Base-by-base conservation (phyloP, 2,329 filamentous ascomycete genomes). In the Bretziella fagacearum region DNA sequence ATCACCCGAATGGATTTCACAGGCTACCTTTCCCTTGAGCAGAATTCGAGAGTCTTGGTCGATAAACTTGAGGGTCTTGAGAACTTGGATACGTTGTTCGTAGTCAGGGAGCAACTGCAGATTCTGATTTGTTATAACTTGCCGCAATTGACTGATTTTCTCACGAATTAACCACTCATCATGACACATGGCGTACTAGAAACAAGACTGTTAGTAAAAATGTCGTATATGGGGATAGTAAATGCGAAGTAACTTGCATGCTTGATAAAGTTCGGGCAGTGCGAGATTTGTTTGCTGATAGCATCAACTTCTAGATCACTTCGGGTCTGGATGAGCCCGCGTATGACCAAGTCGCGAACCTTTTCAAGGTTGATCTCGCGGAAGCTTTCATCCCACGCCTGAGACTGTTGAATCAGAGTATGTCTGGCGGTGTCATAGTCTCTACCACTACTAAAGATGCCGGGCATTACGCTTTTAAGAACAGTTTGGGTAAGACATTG, bases 21-120 rank as follows among this genome's bases (percentile, higher is more conserved):
- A 98, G 3, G 91, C 91, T 18, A 98, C 91, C 62, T 96, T 96
- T 62, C 91, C 91, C 65, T 98, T 98, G 53, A 98, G 74, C 64
- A 93, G 84, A 32, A 98, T 93, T 18, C 89, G 79, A 3, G 79
- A 80, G 37, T 81, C 77, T 3, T 82, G 78, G 56, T 98, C 91
- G 54, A 98, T 82, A 60, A 98, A 98, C 4, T 78, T 81, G 6
- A 98, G 74, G 54, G 96, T 87, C 59, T 84, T 87, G 39, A 98
- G 71, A 0, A 98, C 91, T 52, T 81, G 77, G 30, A 96, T 84
- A 43, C 91, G 81, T 63, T 96, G 91, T 58, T 96, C 84, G 59
- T 98, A 98, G 63, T 98, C 91, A 0, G 91, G 91, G 7, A 98
- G 73, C 3, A 98, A 73, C 58, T 95, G 87, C 2, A 98, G 74